Conservation (phyloP, 2,329 filamentous ascomycete genomes). For the Pseudogymnoascus verrucosus region DNA sequence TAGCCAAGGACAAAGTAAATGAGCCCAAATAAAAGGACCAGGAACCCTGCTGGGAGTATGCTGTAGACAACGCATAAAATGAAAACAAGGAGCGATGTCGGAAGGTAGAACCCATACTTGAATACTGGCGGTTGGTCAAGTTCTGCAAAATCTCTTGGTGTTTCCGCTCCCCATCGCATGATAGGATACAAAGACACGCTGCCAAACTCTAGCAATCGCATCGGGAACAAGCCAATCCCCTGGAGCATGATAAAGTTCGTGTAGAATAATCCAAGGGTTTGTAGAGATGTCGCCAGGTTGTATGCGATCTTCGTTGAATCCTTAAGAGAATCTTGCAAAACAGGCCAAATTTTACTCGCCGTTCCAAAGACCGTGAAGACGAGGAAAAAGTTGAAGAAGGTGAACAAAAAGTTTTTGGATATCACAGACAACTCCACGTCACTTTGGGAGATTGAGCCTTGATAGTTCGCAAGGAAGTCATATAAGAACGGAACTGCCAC, state of each 20-base stretch:
- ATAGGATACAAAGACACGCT: conserved; percentile 78
- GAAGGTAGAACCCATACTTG: conserved; percentile 92
- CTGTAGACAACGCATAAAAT: conserved; percentile 96
- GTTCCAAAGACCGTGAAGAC: conserved; percentile 86
- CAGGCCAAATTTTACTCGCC: conserved; percentile 62
- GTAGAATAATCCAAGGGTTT: conserved; percentile 74
- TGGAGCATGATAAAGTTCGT: conserved; percentile 91
- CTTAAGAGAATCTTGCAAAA: conserved; percentile 65
- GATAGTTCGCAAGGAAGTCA: conserved; percentile 80
- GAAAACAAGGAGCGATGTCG: conserved; percentile 84
- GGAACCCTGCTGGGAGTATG: conserved; percentile 69
- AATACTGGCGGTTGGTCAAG: conserved; percentile 77
- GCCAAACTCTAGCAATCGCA: conserved; percentile 84
- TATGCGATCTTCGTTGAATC: conserved; percentile 73
- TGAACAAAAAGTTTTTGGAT: conserved; percentile 99
- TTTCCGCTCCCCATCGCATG: conserved; percentile 68
- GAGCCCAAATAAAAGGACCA: conserved; percentile 73
- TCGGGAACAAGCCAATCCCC: conserved; percentile 85
- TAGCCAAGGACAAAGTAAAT: conserved; percentile 78
- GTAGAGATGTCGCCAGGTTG: conserved; percentile 67
- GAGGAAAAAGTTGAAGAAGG: conserved; percentile 97
- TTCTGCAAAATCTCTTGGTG: conserved; percentile 81
- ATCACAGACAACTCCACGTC: conserved; percentile 92
- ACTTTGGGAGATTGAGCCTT: conserved; percentile 91
- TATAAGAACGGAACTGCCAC: conserved; percentile 89